Percentiles rank a stretch among this genome's conserved stretches.
Conservation (phyloP, 345 rosid species). For the Syzygium aromaticum region DNA sequence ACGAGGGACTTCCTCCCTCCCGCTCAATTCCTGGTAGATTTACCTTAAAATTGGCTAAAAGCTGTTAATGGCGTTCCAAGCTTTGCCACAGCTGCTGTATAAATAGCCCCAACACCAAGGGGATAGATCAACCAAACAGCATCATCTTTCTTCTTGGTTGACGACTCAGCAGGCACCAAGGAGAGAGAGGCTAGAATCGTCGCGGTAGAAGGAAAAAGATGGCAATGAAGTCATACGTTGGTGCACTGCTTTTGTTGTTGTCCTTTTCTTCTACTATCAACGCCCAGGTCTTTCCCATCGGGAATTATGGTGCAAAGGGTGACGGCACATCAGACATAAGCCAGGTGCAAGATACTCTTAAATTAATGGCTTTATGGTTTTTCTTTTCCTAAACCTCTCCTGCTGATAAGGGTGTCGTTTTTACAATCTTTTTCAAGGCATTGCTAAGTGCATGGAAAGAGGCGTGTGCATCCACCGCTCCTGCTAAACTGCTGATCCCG, state of each 20-base stretch:
- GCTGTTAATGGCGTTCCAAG: background rate
- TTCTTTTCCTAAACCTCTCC: background rate
- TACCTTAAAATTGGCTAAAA: background rate
- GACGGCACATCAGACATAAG: background rate
- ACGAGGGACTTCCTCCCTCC: background rate
- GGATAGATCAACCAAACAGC: background rate
- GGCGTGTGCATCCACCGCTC: conserved; percentile 30
- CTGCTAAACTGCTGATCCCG: conserved; percentile 28
- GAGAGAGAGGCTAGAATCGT: background rate
- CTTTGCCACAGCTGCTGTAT: background rate
- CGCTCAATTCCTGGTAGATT: background rate
- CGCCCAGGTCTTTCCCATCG: background rate
- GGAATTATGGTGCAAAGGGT: background rate
- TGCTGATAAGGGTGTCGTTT: no score
- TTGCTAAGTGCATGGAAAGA: conserved; percentile 25
- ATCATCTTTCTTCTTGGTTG: background rate
- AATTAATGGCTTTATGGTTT: background rate
- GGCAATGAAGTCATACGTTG: background rate
- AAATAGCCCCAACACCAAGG: background rate
- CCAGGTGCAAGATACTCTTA: background rate
- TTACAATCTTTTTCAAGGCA: conserved; percentile 7
- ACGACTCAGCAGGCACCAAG: background rate
- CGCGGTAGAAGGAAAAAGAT: background rate
- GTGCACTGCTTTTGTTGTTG: background rate
- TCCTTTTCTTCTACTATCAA: background rate